These are phyloP conservation scores for Pichia phayaonensis DNA, from an alignment of 805 yeast genomes.

Conservation along the genomic window DNA sequence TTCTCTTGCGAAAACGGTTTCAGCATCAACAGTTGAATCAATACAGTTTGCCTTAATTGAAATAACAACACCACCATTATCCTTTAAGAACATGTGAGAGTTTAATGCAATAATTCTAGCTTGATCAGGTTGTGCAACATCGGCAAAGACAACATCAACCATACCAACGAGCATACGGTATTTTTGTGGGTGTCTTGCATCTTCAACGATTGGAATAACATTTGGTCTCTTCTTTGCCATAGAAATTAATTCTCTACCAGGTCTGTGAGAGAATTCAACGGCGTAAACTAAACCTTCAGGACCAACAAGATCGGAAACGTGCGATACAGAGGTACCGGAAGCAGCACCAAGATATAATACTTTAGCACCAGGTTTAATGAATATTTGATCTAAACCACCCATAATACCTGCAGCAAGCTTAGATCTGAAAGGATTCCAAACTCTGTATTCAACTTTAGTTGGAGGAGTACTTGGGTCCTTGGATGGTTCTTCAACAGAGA, in stretches of 20 bases:
- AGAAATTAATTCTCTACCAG: constrained; percentile 97
- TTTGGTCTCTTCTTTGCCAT: constrained; percentile 99
- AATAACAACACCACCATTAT: constrained; percentile 97
- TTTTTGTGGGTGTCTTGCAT: constrained; percentile 99
- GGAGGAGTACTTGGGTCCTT: constrained; percentile 81
- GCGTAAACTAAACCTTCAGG: constrained; percentile 99
- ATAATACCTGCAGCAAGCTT: constrained; percentile 99
- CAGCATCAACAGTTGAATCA: constrained; percentile 98
- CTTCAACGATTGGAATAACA: constrained; percentile 97
- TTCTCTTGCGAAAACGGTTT: constrained; percentile 98
- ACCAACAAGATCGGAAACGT: constrained; percentile 96
- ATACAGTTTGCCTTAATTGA: constrained; percentile 99
- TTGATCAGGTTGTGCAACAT: constrained; percentile 99
- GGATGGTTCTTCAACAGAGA: constrained; percentile 87
- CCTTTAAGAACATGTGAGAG: constrained; percentile 96
- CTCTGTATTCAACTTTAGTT: constrained; percentile 97
- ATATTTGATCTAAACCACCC: constrained; percentile 98
- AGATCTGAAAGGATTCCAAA: constrained; percentile 99
- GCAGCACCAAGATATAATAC: constrained; percentile 98
- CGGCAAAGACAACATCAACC: constrained; percentile 99
- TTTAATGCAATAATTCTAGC: constrained; percentile 99
- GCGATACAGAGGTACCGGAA: constrained; percentile 98
- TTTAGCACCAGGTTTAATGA: constrained; percentile 97
- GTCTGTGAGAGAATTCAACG: constrained; percentile 98
- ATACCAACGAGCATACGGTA: constrained; percentile 98